Percentiles rank a stretch among this genome's conserved stretches.
Evolutionary conservation across 2,329 filamentous ascomycete genomes (phyloP).

Genomic region (Bipolaris cookei): DNA sequence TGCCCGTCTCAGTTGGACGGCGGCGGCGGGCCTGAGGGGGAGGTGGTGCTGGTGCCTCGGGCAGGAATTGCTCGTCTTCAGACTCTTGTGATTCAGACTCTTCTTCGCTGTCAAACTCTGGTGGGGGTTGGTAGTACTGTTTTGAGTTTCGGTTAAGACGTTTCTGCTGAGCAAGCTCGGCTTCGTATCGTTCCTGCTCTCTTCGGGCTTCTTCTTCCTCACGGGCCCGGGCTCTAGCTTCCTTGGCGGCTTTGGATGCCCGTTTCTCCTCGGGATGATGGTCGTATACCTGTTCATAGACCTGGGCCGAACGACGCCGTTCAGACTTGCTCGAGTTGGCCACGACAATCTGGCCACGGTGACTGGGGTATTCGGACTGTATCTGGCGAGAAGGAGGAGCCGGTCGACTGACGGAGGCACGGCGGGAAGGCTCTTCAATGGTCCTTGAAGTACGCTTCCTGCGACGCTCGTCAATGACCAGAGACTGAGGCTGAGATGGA

Average conservation of each 20-base stretch:
- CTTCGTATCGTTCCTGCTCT: background rate
- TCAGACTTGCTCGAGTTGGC: conserved; percentile 30
- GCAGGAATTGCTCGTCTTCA: conserved; percentile 5
- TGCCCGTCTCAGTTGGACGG: conserved; percentile 31
- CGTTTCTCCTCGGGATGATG: conserved; percentile 11
- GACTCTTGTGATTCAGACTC: conserved; percentile 12
- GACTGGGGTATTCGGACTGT: conserved; percentile 38
- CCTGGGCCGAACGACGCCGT: conserved; percentile 39
- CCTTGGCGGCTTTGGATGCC: background rate
- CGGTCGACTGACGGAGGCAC: conserved; percentile 39
- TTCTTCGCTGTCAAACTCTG: conserved; percentile 26
- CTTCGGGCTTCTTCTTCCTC: conserved; percentile 6
- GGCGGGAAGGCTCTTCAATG: conserved; percentile 29
- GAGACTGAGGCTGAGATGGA: conserved; percentile 13
- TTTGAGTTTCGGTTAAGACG: conserved; percentile 24
- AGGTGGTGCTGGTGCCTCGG: conserved; percentile 13
- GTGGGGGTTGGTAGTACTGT: conserved; percentile 18
- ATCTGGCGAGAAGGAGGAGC: conserved; percentile 45
- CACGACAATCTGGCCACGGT: conserved; percentile 34
- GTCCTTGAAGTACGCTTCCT: conserved; percentile 22
- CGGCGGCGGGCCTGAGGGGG: conserved; percentile 22
- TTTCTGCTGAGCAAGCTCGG: conserved; percentile 15
- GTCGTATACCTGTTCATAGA: conserved; percentile 30
- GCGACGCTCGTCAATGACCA: conserved; percentile 23
- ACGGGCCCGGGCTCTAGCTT: conserved; percentile 3